Base-by-base conservation (phyloP, 2,329 filamentous ascomycete genomes). In the Fusarium albosuccineum region DNA sequence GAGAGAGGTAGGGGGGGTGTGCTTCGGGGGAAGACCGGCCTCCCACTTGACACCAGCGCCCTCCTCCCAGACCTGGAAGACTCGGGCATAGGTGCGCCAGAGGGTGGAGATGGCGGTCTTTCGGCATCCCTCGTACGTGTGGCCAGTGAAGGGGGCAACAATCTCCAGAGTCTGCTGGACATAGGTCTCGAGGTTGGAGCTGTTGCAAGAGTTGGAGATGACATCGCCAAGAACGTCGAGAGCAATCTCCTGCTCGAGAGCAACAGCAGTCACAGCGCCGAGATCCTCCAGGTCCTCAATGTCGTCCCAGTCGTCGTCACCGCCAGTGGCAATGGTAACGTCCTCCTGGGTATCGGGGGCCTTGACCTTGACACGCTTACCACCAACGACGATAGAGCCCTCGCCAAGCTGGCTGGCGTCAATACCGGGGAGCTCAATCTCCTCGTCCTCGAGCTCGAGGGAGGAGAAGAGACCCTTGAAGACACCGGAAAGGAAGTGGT, bases 191-290 rank as follows among this genome's bases (percentile, higher is more conserved):
- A 88, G 82, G 72, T 86, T 86, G 77, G 88, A 93, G 70, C 91
- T 87, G 75, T 88, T 87, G 79, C 93, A 94, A 48, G 93, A 93
- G 82, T 97, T 91, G 46, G 92, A 91, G 74, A 98, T 91, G 65
- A 99, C 89, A 76, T 99, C 96, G 68, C 94, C 96, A 36, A 97
- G 87, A 6, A 97, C 94, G 79, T 99, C 96, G 44, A 97, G 89
- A 37, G 96, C 95, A 73, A 98, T 97, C 81, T 99, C 96, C 82
- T 98, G 97, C 85, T 98, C 96, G 73, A 97, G 88, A 26, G 95
- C 93, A 57, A 97, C 88, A 54, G 94, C 93, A 27, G 93, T 97
- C 65, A 97, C 92, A 51, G 93, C 93, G 60, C 89, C 90, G 48
- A 97, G 94, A 64, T 94, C 92, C 60, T 93, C 90, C 42, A 95